Conservation (phyloP, 1,139 yeast genomes). For the Zygotorulaspora mrakii region DNA sequence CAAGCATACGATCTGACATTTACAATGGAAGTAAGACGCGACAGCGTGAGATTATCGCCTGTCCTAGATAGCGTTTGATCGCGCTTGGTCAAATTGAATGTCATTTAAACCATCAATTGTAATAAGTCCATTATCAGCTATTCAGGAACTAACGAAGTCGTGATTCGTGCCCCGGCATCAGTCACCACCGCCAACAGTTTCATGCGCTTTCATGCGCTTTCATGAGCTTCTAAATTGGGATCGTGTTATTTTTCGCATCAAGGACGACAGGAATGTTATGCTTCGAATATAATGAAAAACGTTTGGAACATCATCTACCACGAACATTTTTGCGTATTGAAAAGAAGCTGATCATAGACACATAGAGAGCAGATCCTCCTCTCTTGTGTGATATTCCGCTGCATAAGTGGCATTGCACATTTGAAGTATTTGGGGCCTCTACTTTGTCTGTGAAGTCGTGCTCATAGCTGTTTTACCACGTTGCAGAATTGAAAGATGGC, state of each 20-base stretch:
- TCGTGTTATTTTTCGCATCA: neutral
- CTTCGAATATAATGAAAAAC: neutral
- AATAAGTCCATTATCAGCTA: neutral
- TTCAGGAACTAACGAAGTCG: neutral
- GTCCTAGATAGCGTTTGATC: too few species aligned
- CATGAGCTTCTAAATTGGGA: too few species aligned
- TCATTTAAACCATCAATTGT: too few species aligned
- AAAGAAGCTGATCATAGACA: slow-evolving; percentile 1
- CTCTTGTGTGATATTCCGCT: neutral
- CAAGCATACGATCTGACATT: neutral
- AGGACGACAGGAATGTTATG: neutral
- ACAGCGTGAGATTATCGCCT: too few species aligned
- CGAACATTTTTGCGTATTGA: slow-evolving; percentile 4
- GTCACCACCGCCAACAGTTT: too few species aligned
- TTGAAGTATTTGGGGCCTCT: neutral
- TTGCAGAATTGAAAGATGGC: slow-evolving; percentile 5
- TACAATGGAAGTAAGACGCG: too few species aligned
- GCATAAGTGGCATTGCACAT: neutral
- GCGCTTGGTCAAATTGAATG: too few species aligned
- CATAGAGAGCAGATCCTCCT: neutral
- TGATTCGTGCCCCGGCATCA: too few species aligned
- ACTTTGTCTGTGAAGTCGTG: neutral
- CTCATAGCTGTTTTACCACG: neutral
- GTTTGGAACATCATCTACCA: too few species aligned
- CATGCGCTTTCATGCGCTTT: too few species aligned